Base-by-base conservation (phyloP, 176 grass and related monocot species). In the Neostapfia colusana region DNA sequence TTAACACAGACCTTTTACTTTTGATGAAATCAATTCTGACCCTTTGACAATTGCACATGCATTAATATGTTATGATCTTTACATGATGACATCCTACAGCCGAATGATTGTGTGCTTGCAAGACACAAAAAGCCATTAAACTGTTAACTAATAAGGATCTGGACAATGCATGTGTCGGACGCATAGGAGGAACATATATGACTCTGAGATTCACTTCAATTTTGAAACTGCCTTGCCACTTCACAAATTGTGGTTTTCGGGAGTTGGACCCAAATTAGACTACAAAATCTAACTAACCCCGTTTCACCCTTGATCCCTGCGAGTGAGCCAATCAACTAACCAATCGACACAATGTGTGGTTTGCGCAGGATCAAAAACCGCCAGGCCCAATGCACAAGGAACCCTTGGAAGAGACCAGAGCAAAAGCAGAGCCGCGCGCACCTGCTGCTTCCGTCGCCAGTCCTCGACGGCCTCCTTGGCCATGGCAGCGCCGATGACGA, bases 401-500 rank as follows among this genome's bases (percentile, higher is more conserved):
- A 11, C 48, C 48, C 48, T 51, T 2, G 11, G 37, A 42, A 7
- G 70, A 15, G 46, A 50, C 54, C 18, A 73, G 38, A 72, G 46
- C 6, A 39, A 28, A 17, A 26, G 9, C 2, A 60, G 23, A 45
- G 35, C 10, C 6, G 21, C 13, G 6, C 53, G 59, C 60, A 93
- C 93, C 93, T 97, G 93, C 69, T 91, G 88, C 71, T 89, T 85
- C 18, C 93, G 78, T 2, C 84, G 68, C 90, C 90, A 91, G 75
- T 97, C 93, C 81, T 97, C 93, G 41, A 97, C 83, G 14, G 82
- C 90, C 80, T 97, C 93, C 86, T 97, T 97, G 23, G 70, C 86
- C 90, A 97, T 93, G 62, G 93, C 90, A 31, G 93, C 93, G 11
- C 83, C 76, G 67, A 97, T 76, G 55, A 97, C 93, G 51, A 93